A percentile compares a stretch with the other conserved stretches of the same genome.
Evolutionary conservation across 768 basidiomycete species (phyloP).

Genomic region (Tubosaeta brunneosetosa): DNA sequence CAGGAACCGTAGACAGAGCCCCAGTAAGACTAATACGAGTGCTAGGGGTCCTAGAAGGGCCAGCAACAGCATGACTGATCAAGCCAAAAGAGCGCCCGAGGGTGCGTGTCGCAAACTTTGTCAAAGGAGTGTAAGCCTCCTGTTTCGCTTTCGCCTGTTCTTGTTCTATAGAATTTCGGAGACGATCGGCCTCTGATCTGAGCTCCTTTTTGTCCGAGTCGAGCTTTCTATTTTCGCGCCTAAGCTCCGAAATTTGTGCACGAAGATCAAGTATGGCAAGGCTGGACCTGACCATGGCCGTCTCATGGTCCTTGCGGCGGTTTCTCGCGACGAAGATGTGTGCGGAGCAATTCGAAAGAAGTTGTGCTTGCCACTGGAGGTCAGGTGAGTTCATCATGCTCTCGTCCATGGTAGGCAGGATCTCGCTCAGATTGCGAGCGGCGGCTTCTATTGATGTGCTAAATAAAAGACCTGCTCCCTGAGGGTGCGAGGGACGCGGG

Average conservation of each 20-base stretch:
- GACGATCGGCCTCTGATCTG: slow-evolving; percentile 21
- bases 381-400: slow-evolving; percentile 37
- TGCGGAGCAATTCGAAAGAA: slow-evolving; percentile 56
- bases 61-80: slow-evolving; percentile 19
- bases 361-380: slow-evolving; percentile 62
- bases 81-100: slow-evolving; percentile 1
- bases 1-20: background rate
- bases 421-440: slow-evolving; percentile 40
- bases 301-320: slow-evolving; percentile 20
- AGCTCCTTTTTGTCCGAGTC: slow-evolving; percentile 23
- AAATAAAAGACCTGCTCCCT: slow-evolving; percentile 57
- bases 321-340: slow-evolving; percentile 45
- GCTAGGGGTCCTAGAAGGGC: slow-evolving; percentile 14
- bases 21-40: background rate
- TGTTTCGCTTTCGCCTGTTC: slow-evolving; percentile 8
- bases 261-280: slow-evolving; percentile 42
- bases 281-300: slow-evolving; percentile 46
- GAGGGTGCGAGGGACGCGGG: slow-evolving; percentile 52
- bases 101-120: background rate
- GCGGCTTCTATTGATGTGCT: slow-evolving; percentile 42
- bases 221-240: slow-evolving; percentile 26
- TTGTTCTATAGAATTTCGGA: slow-evolving; percentile 12
- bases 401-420: slow-evolving; percentile 46
- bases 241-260: slow-evolving; percentile 37
- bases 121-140: background rate